Evolutionary conservation across 2,329 filamentous ascomycete species (phyloP).

Genomic region (Phaeophleospora eucalypticola): DNA sequence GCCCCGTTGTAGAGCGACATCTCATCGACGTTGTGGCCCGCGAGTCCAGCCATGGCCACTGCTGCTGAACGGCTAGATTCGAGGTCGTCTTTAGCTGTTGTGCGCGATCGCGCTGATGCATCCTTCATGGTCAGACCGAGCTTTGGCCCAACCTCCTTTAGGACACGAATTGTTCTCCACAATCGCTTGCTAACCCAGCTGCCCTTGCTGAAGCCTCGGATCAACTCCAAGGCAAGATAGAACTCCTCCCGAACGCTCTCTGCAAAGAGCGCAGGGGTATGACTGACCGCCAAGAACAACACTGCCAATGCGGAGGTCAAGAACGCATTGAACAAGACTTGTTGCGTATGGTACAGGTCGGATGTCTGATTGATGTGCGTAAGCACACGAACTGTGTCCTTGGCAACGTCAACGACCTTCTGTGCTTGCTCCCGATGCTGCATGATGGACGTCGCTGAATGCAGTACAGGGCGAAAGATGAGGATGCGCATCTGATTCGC

Average conservation of each 20-base stretch:
- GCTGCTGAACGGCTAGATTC: slow-evolving; percentile 60
- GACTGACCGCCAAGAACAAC: slow-evolving; percentile 70
- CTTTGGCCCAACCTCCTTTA: slow-evolving; percentile 68
- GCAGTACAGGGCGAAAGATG: slow-evolving; percentile 81
- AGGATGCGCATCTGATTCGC: slow-evolving; percentile 87
- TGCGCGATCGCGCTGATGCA: background rate
- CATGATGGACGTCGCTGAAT: slow-evolving; percentile 78
- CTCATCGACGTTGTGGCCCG: slow-evolving; percentile 59
- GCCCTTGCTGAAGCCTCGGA: slow-evolving; percentile 67
- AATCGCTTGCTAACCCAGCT: slow-evolving; percentile 68
- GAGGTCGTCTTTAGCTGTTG: slow-evolving; percentile 35
- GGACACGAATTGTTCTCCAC: slow-evolving; percentile 66
- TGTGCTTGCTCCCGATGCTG: slow-evolving; percentile 70
- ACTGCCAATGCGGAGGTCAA: slow-evolving; percentile 70
- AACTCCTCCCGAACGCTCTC: slow-evolving; percentile 68
- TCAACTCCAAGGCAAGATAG: slow-evolving; percentile 70
- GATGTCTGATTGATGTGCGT: slow-evolving; percentile 67
- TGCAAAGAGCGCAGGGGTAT: slow-evolving; percentile 69
- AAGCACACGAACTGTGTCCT: slow-evolving; percentile 70
- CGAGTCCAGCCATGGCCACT: slow-evolving; percentile 62
- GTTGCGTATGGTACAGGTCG: slow-evolving; percentile 66
- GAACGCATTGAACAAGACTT: slow-evolving; percentile 78
- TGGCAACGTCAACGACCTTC: slow-evolving; percentile 68
- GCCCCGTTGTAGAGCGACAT: slow-evolving; percentile 44
- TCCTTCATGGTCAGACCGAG: slow-evolving; percentile 53